Base-by-base conservation (phyloP, 495 filamentous ascomycete species). In the Penicillium paradoxum region DNA sequence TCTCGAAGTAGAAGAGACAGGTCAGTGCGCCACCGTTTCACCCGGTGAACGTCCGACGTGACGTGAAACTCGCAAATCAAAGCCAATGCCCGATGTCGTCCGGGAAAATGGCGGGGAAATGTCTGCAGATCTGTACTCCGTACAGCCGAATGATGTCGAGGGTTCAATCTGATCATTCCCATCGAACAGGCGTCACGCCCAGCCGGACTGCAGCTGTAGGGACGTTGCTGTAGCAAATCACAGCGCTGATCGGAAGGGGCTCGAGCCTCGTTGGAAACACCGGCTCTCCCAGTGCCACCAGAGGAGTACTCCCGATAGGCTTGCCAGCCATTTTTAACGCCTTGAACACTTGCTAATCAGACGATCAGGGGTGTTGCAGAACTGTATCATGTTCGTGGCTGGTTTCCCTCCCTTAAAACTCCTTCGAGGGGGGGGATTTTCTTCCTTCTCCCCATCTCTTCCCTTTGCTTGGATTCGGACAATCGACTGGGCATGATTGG, bases 161-260 rank as follows among this genome's bases (percentile, higher is more conserved):
- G 13, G 14, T 40, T 30, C 25, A 42, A 36, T 39, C 43, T 51
- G 55, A 52, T n/a, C 29, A 6, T 36, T 47, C 19, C 32, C 49
- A 13, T 29, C 42, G 48, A 43, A 56, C 24, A 50, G 61, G 62
- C 58, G 62, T 57, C 1, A 53, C 62, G 59, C 58, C 47, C 53
- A 51, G 61, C 47, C 50, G 18, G 19, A 21, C 6, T 17, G 30
- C 30, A 47, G 18, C 53, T 59, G 44, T 46, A 59, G 49, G 43
- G 53, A 24, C 39, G 32, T 10, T 25, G 7, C 50, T 22, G 14
- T 49, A 46, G 51, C 51, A 33, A 58, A 64, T 61, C 51, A 57
- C 13, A 25, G 25, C 15, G 6, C 25, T 42, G 9, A 27, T n/a
- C n/a, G 40, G 0, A 32, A 17, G 14, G 33, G 45, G 48, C 37